Evolutionary conservation across 2,329 filamentous ascomycete species (phyloP).

Genomic region (Epichloe hybrida): DNA sequence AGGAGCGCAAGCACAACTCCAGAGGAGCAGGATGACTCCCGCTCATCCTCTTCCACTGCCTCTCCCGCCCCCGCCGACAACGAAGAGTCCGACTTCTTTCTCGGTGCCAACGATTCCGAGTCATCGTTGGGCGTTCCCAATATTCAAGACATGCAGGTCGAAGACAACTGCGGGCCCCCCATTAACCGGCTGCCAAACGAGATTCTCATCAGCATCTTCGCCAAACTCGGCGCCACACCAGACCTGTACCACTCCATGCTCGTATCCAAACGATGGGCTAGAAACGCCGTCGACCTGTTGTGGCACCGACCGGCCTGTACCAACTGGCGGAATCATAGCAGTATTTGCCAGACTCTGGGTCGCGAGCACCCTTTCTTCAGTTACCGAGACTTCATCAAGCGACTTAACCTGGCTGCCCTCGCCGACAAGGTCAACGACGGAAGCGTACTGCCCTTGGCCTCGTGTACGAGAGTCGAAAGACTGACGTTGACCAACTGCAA

Average conservation of each 20-base stretch:
- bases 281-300: conserved; percentile 80
- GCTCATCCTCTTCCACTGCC: conserved; percentile 55
- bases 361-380: conserved; percentile 66
- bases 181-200: conserved; percentile 82
- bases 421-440: conserved; percentile 71
- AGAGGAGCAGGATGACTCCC: conserved; percentile 36
- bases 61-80: conserved; percentile 66
- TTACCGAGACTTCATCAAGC: conserved; percentile 82
- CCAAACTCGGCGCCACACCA: conserved; percentile 59
- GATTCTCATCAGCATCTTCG: conserved; percentile 85
- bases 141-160: conserved; percentile 59
- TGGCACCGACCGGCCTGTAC: conserved; percentile 92
- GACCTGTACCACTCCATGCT: conserved; percentile 84
- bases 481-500: conserved; percentile 85
- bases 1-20: conserved; percentile 7
- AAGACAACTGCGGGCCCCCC: conserved; percentile 60
- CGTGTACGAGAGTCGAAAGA: conserved; percentile 84
- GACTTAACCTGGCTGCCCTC: conserved; percentile 76
- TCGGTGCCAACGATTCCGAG: conserved; percentile 78
- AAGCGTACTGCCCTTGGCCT: conserved; percentile 65
- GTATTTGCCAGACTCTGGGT: conserved; percentile 66
- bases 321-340: conserved; percentile 68
- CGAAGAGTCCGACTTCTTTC: conserved; percentile 89
- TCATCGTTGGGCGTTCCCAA: conserved; percentile 78
- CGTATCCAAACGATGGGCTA: conserved; percentile 87